A percentile compares a stretch with the other conserved stretches of the same genome.
Conservation (phyloP, 1,284 basidiomycete genomes). For the Pascua sp. region DNA sequence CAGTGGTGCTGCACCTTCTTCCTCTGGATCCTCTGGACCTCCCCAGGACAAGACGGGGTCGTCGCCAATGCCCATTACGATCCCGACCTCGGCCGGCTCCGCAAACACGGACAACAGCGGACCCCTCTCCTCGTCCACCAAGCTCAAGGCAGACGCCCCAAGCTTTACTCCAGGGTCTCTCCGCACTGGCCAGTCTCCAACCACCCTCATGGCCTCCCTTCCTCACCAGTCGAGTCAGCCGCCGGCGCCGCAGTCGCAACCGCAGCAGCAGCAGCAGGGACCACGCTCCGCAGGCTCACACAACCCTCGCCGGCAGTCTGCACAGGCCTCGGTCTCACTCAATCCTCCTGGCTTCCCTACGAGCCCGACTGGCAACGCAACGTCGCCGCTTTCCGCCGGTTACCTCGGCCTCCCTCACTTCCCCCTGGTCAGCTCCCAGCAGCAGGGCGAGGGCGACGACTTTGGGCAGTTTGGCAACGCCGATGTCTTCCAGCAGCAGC, state of each 20-base stretch:
- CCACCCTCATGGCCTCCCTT: not conserved
- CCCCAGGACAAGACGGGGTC: no score
- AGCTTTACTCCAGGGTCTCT: conserved; percentile 40
- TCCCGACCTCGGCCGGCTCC: conserved; percentile 8
- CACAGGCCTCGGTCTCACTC: conserved; percentile 13
- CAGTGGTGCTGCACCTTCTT: conserved; percentile 8
- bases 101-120: conserved; percentile 1
- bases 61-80: conserved; percentile 4
- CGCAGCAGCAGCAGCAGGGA: not conserved
- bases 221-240: conserved; percentile 4
- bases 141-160: conserved; percentile 49
- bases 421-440: conserved; percentile 10
- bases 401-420: conserved; percentile 17
- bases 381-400: no score
- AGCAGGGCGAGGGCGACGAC: conserved; percentile 27
- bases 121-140: conserved; percentile 20
- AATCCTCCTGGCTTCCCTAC: conserved; percentile 3
- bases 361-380: conserved; percentile 1
- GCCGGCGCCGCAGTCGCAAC: conserved; percentile 1
- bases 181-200: conserved; percentile 14
- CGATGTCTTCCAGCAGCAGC: conserved; percentile 37
- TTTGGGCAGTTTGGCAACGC: conserved; percentile 22
- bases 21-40: no score
- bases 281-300: not conserved
- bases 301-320: conserved; percentile 1